Conservation (phyloP, 768 basidiomycete species). For the Mycena albidolilacea region DNA sequence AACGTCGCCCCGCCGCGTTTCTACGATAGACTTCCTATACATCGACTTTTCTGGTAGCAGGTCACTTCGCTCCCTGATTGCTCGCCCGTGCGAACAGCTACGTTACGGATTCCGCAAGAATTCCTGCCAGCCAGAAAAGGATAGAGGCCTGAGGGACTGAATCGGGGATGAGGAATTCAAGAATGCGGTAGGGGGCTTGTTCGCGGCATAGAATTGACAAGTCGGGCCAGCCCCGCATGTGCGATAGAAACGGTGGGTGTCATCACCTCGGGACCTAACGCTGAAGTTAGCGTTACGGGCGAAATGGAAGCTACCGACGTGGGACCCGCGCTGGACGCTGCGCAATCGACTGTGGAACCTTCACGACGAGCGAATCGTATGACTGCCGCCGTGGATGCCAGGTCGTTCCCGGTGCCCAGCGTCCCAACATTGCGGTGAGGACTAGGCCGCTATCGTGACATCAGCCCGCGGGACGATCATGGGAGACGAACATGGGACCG, state of each 20-base stretch:
- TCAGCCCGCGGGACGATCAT: slow-evolving; percentile 23
- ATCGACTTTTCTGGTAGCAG: too few species aligned
- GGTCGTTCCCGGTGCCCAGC: slow-evolving; percentile 19
- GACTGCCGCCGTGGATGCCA: slow-evolving; percentile 20
- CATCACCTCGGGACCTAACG: slow-evolving; percentile 24
- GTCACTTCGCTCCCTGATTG: too few species aligned
- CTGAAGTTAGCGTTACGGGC: slow-evolving; percentile 24
- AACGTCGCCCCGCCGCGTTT: too few species aligned
- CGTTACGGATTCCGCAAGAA: too few species aligned
- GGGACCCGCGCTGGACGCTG: slow-evolving; percentile 26
- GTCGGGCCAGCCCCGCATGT: slow-evolving; percentile 17
- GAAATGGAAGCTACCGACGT: slow-evolving; percentile 31
- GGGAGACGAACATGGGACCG: slow-evolving; percentile 27
- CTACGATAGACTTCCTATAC: too few species aligned
- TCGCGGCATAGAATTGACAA: slow-evolving; percentile 22
- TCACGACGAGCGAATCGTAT: slow-evolving; percentile 26
- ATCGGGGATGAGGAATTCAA: too few species aligned
- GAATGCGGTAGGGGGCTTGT: too few species aligned
- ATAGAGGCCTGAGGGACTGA: too few species aligned
- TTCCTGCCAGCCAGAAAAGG: too few species aligned
- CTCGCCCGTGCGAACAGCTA: too few species aligned
- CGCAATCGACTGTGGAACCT: slow-evolving; percentile 23
- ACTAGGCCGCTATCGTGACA: slow-evolving; percentile 21
- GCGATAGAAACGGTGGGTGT: slow-evolving; percentile 28
- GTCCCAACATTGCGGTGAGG: slow-evolving; percentile 25